Evolutionary conservation across 495 filamentous ascomycete species (phyloP), one percentile per base, ranked within the genome.

Genomic region (Cryomyces antarcticus): DNA sequence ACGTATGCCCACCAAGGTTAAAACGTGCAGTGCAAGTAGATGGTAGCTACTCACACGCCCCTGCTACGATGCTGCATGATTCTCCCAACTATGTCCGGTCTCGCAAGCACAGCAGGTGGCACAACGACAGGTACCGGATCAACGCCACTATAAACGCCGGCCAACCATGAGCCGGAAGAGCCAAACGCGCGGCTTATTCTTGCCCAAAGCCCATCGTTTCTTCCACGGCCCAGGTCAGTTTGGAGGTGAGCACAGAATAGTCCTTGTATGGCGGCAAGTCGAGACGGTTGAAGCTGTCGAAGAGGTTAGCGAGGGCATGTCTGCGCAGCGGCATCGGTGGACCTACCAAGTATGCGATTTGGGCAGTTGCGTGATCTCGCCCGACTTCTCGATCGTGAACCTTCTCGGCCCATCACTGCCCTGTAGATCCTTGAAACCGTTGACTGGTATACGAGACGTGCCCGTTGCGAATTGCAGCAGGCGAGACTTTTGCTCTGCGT

Each of bases 201-300:
- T 99, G 92, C 41, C 89, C 89, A 59, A 99, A 99, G 46, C 89
- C 89, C 68, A 99, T 82, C 7, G 89, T 99, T 66, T 99, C 89
- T 65, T 99, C 89, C 44, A 99, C 89, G 5, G 89, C 89, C 55
- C 89, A 88, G 28, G 84, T 87, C 57, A 99, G 62, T 63, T 96
- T 99, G 52, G 73, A 66, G 54, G 88, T 75, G 48, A 99, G 66
- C 50, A 73, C 70, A 29, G 95, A 86, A 51, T 86, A 71, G 6
- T 68, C 71, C 66, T 93, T 94, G 57, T 99, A 99, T 35, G 86
- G 77, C 11, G 89, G 89, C 10, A 99, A 71, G 62, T 99, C 89
- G 48, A 99, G 70, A 47, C 89, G 88, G 57, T 97, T 97, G 70
- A 97, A 97, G 61, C 87, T 93, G 50, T 34, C 36, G 1, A 27